Percentiles rank a stretch among this genome's conserved stretches.
phyloP scores from a whole-genome alignment of 441 rosid species.

The Hura crepitans region DNA sequence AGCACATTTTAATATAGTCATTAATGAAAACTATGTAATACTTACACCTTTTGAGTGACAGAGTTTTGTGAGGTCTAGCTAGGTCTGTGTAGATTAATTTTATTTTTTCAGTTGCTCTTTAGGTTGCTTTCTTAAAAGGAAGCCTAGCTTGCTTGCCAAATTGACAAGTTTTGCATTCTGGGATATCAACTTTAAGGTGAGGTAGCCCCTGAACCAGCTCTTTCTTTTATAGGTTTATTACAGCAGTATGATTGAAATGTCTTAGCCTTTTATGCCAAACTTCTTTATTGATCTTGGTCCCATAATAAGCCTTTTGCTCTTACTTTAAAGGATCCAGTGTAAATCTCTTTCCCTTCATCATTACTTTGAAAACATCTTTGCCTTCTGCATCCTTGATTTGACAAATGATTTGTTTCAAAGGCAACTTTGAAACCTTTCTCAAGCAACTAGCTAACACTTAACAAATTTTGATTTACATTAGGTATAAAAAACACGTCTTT shows the following conservation, averaged over 20 bases:
- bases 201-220: background rate
- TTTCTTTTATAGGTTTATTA: background rate
- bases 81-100: background rate
- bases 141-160: background rate
- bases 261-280: background rate
- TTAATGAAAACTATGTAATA: background rate
- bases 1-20: background rate
- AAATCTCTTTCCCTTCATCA: background rate
- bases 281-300: background rate
- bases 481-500: too few relatives aligned
- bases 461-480: too few relatives aligned
- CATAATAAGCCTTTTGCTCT: background rate
- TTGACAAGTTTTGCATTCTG: background rate
- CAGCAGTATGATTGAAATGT: background rate
- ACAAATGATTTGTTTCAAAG: too few relatives aligned
- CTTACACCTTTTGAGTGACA: background rate
- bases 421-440: too few relatives aligned
- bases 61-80: background rate
- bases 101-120: background rate
- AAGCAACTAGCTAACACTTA: too few relatives aligned
- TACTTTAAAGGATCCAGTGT: background rate
- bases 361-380: too few relatives aligned
- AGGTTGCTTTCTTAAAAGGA: background rate
- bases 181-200: background rate
- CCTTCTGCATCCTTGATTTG: too few relatives aligned